Conservation (phyloP, 2,329 filamentous ascomycete species). For the Endoconidiophora polonica region DNA sequence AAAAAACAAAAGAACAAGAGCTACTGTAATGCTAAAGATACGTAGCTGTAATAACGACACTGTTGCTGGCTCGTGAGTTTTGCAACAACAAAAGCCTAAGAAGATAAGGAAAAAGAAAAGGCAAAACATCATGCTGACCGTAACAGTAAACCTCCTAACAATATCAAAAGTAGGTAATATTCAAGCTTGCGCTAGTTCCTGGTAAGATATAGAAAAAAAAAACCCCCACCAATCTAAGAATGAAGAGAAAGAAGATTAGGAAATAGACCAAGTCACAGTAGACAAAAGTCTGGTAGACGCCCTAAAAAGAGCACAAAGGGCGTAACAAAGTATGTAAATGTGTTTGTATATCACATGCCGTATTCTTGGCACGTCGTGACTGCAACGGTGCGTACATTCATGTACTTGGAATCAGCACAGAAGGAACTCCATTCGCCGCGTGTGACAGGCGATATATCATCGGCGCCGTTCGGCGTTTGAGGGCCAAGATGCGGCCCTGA, state of each 20-base stretch:
- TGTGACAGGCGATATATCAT: constrained; percentile 46
- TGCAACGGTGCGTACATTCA: constrained; percentile 27
- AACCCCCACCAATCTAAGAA: too few species aligned
- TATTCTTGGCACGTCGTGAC: constrained; percentile 31
- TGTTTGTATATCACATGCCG: background rate
- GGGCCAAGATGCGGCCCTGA: constrained; percentile 24
- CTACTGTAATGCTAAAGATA: too few species aligned
- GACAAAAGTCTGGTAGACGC: background rate
- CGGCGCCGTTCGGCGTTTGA: constrained; percentile 40
- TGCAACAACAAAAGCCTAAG: background rate
- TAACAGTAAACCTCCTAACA: background rate
- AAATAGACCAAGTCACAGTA: background rate
- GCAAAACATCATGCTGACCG: background rate
- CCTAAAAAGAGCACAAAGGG: too few species aligned
- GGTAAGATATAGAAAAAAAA: background rate
- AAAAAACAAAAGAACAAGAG: too few species aligned
- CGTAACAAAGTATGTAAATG: background rate
- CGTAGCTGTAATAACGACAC: too few species aligned
- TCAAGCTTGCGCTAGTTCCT: background rate
- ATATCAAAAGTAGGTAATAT: background rate
- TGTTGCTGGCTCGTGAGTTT: too few species aligned
- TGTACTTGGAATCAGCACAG: constrained; percentile 30
- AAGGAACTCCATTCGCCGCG: constrained; percentile 46
- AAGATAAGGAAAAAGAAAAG: constrained; percentile 8
- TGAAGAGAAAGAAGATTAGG: background rate